phyloP scores from a whole-genome alignment of 2,329 filamentous ascomycete species.

The Echinosphaeria canescens region DNA sequence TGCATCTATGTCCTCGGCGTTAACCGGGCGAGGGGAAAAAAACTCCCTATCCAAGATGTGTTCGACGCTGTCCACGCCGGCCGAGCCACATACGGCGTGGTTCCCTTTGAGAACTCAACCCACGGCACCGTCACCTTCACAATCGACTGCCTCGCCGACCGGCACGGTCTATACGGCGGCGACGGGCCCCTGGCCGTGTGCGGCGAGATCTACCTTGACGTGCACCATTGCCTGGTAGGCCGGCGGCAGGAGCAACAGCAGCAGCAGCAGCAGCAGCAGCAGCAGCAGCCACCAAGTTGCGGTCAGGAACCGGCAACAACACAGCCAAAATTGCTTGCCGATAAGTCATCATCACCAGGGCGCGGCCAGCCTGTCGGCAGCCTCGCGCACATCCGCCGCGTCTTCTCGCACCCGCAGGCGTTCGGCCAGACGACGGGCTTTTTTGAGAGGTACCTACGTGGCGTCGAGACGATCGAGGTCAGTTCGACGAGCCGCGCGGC shows the following conservation, averaged over 20 bases:
- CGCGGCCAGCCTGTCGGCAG: constrained; percentile 20
- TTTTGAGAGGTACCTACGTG: constrained; percentile 45
- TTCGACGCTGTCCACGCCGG: constrained; percentile 57
- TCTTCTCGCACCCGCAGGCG: constrained; percentile 91
- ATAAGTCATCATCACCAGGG: too few species aligned
- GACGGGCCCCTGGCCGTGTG: constrained; percentile 42
- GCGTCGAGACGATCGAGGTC: constrained; percentile 62
- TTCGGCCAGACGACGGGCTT: constrained; percentile 80
- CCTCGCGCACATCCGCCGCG: constrained; percentile 41
- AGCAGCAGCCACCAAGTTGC: too few species aligned
- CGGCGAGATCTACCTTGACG: constrained; percentile 67
- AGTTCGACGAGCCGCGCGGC: constrained; percentile 74
- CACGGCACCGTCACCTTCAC: constrained; percentile 86
- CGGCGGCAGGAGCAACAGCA: constrained; percentile 6
- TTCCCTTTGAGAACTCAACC: constrained; percentile 91
- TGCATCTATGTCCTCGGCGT: too few species aligned
- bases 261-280: neutral
- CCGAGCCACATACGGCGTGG: constrained; percentile 48
- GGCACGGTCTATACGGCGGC: constrained; percentile 37
- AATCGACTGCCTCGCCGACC: constrained; percentile 71
- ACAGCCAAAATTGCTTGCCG: too few species aligned
- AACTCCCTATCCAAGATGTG: too few species aligned
- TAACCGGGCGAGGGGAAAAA: too few species aligned
- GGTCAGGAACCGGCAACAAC: constrained; percentile 12
- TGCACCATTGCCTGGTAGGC: constrained; percentile 74